A percentile compares a stretch with the other conserved stretches of the same genome.
These are phyloP conservation scores for Boletus rex-veris DNA, from an alignment of 768 basidiomycete species.

Conservation along the genomic window DNA sequence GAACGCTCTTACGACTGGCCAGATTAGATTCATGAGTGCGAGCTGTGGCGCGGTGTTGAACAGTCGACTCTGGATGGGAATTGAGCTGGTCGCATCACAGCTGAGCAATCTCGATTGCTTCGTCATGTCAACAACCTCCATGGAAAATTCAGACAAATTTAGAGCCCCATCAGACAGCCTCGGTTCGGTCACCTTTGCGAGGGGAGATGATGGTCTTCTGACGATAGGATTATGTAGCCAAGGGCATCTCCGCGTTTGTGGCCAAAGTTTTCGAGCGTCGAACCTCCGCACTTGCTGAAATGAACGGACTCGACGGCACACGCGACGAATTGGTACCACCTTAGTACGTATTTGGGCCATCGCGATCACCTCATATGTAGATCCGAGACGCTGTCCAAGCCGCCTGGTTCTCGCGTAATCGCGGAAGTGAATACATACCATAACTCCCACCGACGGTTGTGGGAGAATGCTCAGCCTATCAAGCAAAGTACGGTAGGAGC, in stretches of 20 bases:
- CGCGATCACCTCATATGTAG: conserved; percentile 20
- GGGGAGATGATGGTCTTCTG: conserved; percentile 19
- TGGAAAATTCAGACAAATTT: conserved; percentile 12
- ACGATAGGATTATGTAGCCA: conserved; percentile 13
- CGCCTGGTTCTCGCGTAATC: conserved; percentile 24
- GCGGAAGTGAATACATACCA: conserved; percentile 24
- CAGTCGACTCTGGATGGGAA: too few species aligned
- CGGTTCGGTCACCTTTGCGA: conserved; percentile 5
- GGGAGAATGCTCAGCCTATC: conserved; percentile 3
- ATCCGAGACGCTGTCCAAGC: conserved; percentile 9
- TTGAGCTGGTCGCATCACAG: background rate
- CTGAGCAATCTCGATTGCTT: background rate
- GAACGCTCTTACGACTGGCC: conserved; percentile 14
- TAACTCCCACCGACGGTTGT: background rate
- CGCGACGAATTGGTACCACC: conserved; percentile 14
- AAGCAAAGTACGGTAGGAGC: background rate
- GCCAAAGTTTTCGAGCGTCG: conserved; percentile 21
- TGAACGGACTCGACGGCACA: conserved; percentile 26
- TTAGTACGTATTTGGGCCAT: conserved; percentile 17
- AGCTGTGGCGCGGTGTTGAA: too few species aligned
- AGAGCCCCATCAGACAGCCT: conserved; percentile 9
- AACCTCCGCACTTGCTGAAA: conserved; percentile 26
- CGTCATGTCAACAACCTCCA: conserved; percentile 23
- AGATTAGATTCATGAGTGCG: conserved; percentile 27
- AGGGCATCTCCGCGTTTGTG: conserved; percentile 28